Evolutionary conservation across 371 early-diverging fungal species (phyloP), one percentile per base, ranked within the genome.

Genomic region (Apophysomyces sp.): DNA sequence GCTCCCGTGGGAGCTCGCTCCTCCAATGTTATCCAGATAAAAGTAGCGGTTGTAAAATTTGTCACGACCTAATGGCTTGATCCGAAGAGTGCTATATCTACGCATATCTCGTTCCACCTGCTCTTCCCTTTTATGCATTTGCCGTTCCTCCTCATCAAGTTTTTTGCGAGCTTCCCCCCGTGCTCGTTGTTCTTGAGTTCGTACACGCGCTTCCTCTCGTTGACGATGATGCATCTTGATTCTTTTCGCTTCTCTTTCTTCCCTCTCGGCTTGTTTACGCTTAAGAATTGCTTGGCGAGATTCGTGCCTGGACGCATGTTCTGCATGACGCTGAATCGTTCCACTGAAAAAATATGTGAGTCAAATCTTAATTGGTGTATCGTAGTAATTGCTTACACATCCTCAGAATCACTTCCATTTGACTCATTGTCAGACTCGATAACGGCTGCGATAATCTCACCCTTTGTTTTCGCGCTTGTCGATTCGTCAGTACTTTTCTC

Each of bases 31-130:
- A 61, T 96, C 97, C 63, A 94, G 79, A 73, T 89, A 94, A 81
- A 90, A 94, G 71, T 96, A 95, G 15, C 88, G 83, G 68, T 90
- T 93, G 52, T 75, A 86, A 72, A 84, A 94, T 12, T 94, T 87
- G 74, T 96, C 97, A 24, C 74, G 71, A 16, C 95, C 97, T n/a
- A 96, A 65, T 0, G 92, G 89, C 41, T 72, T 77, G 51, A 93
- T 72, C 2, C 94, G 88, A 12, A 86, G 82, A 2, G 84, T 83
- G n/a, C 69, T 79, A 56, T 71, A 85, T 53, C 86, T 80, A 27
- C 84, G 86, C 61, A 86, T 66, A 55, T 88, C 87, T 18, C 86
- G 79, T 65, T 90, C 90, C 2, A 91, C 69, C 49, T 83, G 84
- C 18, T 89, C 88, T 27, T 80, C 81, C 65, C 73, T 81, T 59